phyloP scores from a whole-genome alignment of 345 rosid genomes.

The Rhizophora apiculata region DNA sequence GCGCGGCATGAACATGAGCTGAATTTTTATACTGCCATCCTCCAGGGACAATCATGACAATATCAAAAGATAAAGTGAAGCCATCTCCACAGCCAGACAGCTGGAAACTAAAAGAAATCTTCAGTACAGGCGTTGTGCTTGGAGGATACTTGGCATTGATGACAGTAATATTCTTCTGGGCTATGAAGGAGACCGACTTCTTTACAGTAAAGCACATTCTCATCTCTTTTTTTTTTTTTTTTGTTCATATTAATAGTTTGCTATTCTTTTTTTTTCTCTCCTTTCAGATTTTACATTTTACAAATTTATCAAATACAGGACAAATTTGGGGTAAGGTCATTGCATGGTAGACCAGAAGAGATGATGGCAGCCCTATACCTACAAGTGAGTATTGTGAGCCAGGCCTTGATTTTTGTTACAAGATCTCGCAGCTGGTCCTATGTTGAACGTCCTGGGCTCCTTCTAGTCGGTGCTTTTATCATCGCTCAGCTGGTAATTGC shows the following conservation, averaged over 20 bases:
- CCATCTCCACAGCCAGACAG: conserved; percentile 90
- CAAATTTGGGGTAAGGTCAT: conserved; percentile 48
- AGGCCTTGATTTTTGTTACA: conserved; percentile 85
- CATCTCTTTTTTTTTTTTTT: background rate
- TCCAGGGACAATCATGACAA: conserved; percentile 87
- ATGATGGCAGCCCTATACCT: conserved; percentile 84
- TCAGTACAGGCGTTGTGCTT: conserved; percentile 72
- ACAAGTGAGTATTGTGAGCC: conserved; percentile 87
- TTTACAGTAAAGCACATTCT: conserved; percentile 52
- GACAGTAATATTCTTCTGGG: conserved; percentile 86
- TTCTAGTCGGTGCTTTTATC: conserved; percentile 54
- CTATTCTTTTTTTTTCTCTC: background rate
- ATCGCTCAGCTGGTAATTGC: conserved; percentile 68
- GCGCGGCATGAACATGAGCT: conserved; percentile 1
- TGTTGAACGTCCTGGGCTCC: conserved; percentile 72
- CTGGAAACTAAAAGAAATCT: conserved; percentile 87
- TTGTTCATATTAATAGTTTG: background rate
- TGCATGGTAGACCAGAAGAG: conserved; percentile 27
- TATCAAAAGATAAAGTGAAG: conserved; percentile 80
- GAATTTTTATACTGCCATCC: background rate
- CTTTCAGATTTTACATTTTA: conserved; percentile 1
- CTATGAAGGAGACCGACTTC: conserved; percentile 61
- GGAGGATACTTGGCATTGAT: conserved; percentile 82
- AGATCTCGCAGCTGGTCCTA: conserved; percentile 90
- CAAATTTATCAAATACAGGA: conserved; percentile 38